phyloP scores from a whole-genome alignment of 164 flowering plant genomes.

The Kalanchoe fedtschenkoi region DNA sequence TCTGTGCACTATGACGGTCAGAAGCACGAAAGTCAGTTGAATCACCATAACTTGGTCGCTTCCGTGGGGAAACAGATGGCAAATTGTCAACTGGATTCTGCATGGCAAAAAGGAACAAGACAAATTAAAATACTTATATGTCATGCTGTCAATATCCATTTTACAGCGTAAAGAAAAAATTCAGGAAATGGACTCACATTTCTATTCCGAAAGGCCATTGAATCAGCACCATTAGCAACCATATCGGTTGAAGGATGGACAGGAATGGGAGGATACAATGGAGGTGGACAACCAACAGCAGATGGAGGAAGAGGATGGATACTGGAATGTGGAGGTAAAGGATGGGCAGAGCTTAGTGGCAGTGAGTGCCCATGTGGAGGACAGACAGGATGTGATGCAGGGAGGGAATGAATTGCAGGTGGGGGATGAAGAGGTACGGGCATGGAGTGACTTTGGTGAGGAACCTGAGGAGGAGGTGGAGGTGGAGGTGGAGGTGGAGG shows the following conservation, averaged over 20 bases:
- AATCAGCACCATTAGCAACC: conserved; percentile 20
- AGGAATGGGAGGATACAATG: conserved; percentile 9
- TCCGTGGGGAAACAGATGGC: conserved; percentile 22
- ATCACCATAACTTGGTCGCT: conserved; percentile 20
- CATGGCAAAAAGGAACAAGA: conserved; percentile 9
- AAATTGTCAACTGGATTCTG: conserved; percentile 32
- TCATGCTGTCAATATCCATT: conserved; percentile 22
- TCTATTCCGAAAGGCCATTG: not conserved
- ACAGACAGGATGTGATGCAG: not conserved
- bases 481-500: conserved; percentile 12
- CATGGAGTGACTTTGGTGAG: conserved; percentile 19
- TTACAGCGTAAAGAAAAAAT: not conserved
- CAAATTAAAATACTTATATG: conserved; percentile 18
- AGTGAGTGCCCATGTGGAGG: not conserved
- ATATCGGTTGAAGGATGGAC: conserved; percentile 16
- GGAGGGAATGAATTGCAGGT: not conserved
- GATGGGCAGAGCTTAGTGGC: not conserved
- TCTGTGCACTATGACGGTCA: conserved; percentile 30
- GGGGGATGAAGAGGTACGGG: not conserved
- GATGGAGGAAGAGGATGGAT: not conserved
- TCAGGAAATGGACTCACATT: not conserved
- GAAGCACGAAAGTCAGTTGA: conserved; percentile 22
- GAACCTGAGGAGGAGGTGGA: too few relatives aligned
- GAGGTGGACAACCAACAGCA: not conserved
- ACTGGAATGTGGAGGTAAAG: not conserved